A percentile compares a stretch with the other conserved stretches of the same genome.
These are phyloP conservation scores for Ophiostoma sp. DNA, from an alignment of 2,329 filamentous ascomycete species.

Conservation along the genomic window DNA sequence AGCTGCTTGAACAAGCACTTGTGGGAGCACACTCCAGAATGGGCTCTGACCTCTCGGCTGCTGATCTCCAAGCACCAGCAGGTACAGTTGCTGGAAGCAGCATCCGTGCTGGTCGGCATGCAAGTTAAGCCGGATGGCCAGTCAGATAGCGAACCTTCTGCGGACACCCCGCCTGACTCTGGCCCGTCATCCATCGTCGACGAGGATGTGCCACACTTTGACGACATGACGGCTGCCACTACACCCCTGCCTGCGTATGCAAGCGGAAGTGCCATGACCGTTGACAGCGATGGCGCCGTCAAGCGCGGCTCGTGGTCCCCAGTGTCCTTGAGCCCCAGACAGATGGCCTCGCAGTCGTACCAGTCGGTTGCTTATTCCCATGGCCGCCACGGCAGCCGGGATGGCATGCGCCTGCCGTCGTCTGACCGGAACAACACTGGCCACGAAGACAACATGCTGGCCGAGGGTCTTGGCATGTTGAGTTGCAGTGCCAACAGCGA, in stretches of 20 bases:
- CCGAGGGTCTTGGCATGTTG: conserved; percentile 82
- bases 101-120: conserved; percentile 93
- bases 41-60: conserved; percentile 93
- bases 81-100: conserved; percentile 93
- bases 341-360: background rate
- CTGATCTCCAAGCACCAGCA: conserved; percentile 99
- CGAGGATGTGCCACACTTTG: conserved; percentile 54
- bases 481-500: conserved; percentile 86
- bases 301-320: conserved; percentile 35
- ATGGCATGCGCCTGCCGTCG: conserved; percentile 65
- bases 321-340: background rate
- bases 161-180: conserved; percentile 55
- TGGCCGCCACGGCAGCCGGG: conserved; percentile 53
- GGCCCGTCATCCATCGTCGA: conserved; percentile 70
- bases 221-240: conserved; percentile 65
- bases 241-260: conserved; percentile 73
- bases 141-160: conserved; percentile 3
- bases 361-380: background rate
- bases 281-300: conserved; percentile 39
- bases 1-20: conserved; percentile 99
- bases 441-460: conserved; percentile 73
- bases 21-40: conserved; percentile 99
- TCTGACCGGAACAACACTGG: conserved; percentile 54
- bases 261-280: conserved; percentile 52
- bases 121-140: conserved; percentile 40